Percentiles rank a stretch among this genome's conserved stretches.
Conservation (phyloP, 2,329 filamentous ascomycete species). For the Nigrospora osmanthi region DNA sequence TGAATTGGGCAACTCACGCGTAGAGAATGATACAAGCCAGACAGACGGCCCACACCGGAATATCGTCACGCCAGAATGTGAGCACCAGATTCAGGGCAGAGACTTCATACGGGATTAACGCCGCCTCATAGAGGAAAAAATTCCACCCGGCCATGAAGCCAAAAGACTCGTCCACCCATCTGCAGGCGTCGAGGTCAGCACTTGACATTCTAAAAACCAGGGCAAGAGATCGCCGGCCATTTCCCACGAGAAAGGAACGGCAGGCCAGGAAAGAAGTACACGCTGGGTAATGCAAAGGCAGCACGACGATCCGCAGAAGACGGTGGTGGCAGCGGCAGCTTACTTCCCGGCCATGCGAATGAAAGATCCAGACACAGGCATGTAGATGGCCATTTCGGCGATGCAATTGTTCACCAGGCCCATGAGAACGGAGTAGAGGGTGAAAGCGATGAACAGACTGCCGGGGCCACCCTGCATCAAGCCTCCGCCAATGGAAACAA, state of each 20-base stretch:
- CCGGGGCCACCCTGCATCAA: slow-evolving; percentile 36
- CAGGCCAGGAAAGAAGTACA: too few relatives aligned
- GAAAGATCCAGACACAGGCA: slow-evolving; percentile 57
- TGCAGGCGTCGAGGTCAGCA: not conserved
- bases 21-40: slow-evolving; percentile 20
- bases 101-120: slow-evolving; percentile 33
- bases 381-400: slow-evolving; percentile 56
- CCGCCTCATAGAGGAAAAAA: slow-evolving; percentile 33
- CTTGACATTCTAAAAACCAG: not conserved
- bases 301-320: too few relatives aligned
- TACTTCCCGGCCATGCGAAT: slow-evolving; percentile 55
- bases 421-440: slow-evolving; percentile 44
- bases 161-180: slow-evolving; percentile 53
- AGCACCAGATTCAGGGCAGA: slow-evolving; percentile 31
- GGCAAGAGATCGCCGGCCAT: too few relatives aligned
- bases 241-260: too few relatives aligned
- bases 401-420: slow-evolving; percentile 57
- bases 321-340: not conserved
- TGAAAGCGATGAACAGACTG: slow-evolving; percentile 48
- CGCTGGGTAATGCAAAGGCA: too few relatives aligned
- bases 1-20: slow-evolving; percentile 27
- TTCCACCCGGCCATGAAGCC: slow-evolving; percentile 46
- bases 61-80: slow-evolving; percentile 36
- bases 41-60: slow-evolving; percentile 41
- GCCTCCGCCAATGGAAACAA: slow-evolving; percentile 50